These are phyloP conservation scores for Colletotrichum endophyticum DNA, from an alignment of 2,329 filamentous ascomycete species.

Conservation along the genomic window DNA sequence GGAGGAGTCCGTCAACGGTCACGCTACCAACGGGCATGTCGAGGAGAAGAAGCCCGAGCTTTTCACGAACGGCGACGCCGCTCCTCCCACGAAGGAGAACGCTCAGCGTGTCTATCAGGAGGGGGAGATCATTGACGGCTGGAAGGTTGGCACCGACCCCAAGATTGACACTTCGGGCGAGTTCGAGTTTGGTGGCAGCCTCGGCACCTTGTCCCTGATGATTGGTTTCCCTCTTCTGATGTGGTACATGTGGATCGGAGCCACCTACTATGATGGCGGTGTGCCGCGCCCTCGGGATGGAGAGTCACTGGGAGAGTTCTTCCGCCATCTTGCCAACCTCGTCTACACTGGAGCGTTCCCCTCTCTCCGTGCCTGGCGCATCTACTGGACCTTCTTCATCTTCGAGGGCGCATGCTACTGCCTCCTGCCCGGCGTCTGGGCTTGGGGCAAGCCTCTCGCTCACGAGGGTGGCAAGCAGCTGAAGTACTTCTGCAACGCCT, in stretches of 20 bases:
- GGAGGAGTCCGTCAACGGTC: constrained; percentile 20
- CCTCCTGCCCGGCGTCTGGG: constrained; percentile 83
- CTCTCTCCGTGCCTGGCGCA: constrained; percentile 80
- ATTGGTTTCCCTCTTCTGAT: constrained; percentile 84
- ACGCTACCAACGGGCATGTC: constrained; percentile 23
- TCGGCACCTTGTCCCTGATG: constrained; percentile 80
- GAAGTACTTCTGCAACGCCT: constrained; percentile 91
- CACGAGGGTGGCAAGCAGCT: constrained; percentile 86
- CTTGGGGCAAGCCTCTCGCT: constrained; percentile 85
- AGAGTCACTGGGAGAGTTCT: constrained; percentile 70
- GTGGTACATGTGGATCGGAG: constrained; percentile 96
- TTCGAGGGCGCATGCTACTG: constrained; percentile 86
- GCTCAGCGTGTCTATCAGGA: constrained; percentile 17
- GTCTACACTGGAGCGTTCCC: constrained; percentile 87
- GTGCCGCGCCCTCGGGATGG: constrained; percentile 68
- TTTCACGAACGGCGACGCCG: neutral
- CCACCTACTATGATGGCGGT: constrained; percentile 82
- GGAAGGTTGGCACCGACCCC: constrained; percentile 63
- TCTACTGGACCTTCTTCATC: constrained; percentile 94
- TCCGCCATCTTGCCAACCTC: constrained; percentile 67
- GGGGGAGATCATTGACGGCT: constrained; percentile 54
- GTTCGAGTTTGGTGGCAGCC: constrained; percentile 82
- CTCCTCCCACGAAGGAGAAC: constrained; percentile 3
- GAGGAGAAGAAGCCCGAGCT: neutral
- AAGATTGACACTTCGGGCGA: constrained; percentile 68